Evolutionary conservation across 2,329 filamentous ascomycete genomes (phyloP), one percentile per base, ranked within the genome.

Genomic region (Fusarium subglutinans): DNA sequence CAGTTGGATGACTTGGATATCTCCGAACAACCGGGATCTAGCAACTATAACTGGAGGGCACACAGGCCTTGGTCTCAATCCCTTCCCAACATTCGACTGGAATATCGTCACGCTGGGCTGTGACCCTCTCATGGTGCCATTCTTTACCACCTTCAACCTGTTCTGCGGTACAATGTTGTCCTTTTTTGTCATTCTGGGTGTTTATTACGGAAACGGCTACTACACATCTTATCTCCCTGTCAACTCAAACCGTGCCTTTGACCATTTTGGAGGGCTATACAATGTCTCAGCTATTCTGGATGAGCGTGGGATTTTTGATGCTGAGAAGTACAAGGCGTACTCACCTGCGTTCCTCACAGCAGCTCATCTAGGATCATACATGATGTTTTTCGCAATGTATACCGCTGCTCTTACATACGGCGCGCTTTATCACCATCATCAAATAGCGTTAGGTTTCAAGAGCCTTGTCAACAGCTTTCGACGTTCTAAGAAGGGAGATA

Each of bases 1-100:
- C 76, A 85, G 82, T 72, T 90, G 87, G 86, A 84, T 88, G 74
- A 84, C 84, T 1, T 90, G 87, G 87, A 89, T 89, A 58, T 80
- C 84, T 1, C 87, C 87, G 0, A 71, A 80, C 20, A 86, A 84
- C 57, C 73, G 78, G 12, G 79, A 81, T 50, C 73, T 86, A 24
- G 80, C 79, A 44, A 77, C 80, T 28, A 70, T 86, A 28, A 81
- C 82, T 1, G 84, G 85, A 6, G 79, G 80, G 38, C 73, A 77
- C 8, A 81, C 78, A 20, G 85, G 84, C 2, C 72, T 86, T 3
- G 84, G 84, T 6, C 57, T 86, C 26, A 85, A 85, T 66, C 82
- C 82, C 3, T 66, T 82, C 7, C 81, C 84, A 1, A 85, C 84
- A 3, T 81, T 85, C 41, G 85, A 86, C 73, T 86, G 84, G 85